A percentile compares a stretch with the other conserved stretches of the same genome.
Evolutionary conservation across 2,329 filamentous ascomycete genomes (phyloP).

Genomic region (Colletotrichum destructivum): DNA sequence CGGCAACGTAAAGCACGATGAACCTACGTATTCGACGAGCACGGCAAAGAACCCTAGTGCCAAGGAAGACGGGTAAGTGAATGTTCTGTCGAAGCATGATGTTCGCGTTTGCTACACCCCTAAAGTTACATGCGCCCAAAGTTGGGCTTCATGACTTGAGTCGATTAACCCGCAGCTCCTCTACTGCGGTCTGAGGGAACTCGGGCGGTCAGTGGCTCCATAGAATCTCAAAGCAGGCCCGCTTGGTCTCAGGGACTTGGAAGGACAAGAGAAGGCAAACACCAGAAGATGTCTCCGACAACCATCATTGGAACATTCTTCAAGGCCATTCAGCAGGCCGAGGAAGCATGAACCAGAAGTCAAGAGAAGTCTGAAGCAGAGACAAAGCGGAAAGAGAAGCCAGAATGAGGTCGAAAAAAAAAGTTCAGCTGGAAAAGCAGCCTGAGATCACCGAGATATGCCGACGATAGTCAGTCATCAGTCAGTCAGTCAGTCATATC

Average conservation of each 20-base stretch:
- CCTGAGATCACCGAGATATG: constrained; percentile 42
- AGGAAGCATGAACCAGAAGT: constrained; percentile 30
- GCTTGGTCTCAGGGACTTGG: constrained; percentile 36
- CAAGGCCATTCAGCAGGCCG: constrained; percentile 37
- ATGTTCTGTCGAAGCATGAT: constrained; percentile 44
- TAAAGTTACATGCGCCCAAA: constrained; percentile 4
- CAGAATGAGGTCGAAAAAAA: constrained; percentile 41
- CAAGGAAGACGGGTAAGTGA: constrained; percentile 90
- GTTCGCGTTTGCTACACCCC: constrained; percentile 24
- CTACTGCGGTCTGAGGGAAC: constrained; percentile 28
- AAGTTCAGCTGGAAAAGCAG: constrained; percentile 41
- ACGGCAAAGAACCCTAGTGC: constrained; percentile 74
- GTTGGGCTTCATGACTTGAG: constrained; percentile 15
- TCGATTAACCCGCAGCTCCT: constrained; percentile 33
- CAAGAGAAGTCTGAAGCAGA: constrained; percentile 40
- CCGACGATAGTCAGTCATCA: constrained; percentile 44
- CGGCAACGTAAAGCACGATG: constrained; percentile 48
- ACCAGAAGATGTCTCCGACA: constrained; percentile 15
- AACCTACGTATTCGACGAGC: constrained; percentile 49
- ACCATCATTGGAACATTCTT: constrained; percentile 34
- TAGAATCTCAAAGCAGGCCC: constrained; percentile 29
- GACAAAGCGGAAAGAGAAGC: constrained; percentile 37
- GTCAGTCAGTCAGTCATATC: constrained; percentile 41
- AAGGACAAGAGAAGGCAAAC: constrained; percentile 35
- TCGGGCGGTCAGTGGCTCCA: constrained; percentile 26